Conservation (phyloP, 345 rosid genomes). For the Excoecaria agallocha region DNA sequence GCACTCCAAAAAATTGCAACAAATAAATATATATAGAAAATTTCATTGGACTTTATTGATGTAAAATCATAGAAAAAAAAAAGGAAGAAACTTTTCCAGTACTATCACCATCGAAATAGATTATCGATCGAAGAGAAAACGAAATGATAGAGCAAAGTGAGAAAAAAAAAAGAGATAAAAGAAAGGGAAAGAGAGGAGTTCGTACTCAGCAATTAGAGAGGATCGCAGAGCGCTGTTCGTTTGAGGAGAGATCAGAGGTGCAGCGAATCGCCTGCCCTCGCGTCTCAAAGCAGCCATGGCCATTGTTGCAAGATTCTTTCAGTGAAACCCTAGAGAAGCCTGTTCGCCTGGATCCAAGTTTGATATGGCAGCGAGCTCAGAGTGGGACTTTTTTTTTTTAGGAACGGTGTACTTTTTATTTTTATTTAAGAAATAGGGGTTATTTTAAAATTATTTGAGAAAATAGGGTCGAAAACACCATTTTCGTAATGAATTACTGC, state of each 20-base stretch:
- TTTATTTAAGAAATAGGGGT: too few species aligned
- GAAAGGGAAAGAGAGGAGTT: background rate
- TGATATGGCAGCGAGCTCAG: constrained; percentile 1
- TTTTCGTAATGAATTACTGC: too few species aligned
- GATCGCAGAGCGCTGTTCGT: constrained; percentile 25
- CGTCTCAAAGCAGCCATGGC: constrained; percentile 29
- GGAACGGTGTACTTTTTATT: too few species aligned
- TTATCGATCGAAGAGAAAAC: background rate
- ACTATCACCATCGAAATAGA: background rate
- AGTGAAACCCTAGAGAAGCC: constrained; percentile 10
- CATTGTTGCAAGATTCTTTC: constrained; percentile 13
- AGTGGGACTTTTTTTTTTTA: too few species aligned
- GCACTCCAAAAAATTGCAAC: background rate
- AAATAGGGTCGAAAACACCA: too few species aligned
- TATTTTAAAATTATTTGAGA: too few species aligned
- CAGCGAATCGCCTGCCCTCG: constrained; percentile 26
- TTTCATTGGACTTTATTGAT: background rate
- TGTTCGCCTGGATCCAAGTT: background rate
- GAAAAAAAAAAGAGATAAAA: background rate
- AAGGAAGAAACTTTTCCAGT: background rate
- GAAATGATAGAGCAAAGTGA: too few species aligned
- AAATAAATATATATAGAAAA: too few species aligned
- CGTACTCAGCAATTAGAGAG: constrained; percentile 22
- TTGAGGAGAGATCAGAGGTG: constrained; percentile 18
- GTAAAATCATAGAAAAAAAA: background rate